Percentiles rank a stretch among this genome's conserved stretches.
Conservation (phyloP, 257 asterid species). For the Plantago ovata region DNA sequence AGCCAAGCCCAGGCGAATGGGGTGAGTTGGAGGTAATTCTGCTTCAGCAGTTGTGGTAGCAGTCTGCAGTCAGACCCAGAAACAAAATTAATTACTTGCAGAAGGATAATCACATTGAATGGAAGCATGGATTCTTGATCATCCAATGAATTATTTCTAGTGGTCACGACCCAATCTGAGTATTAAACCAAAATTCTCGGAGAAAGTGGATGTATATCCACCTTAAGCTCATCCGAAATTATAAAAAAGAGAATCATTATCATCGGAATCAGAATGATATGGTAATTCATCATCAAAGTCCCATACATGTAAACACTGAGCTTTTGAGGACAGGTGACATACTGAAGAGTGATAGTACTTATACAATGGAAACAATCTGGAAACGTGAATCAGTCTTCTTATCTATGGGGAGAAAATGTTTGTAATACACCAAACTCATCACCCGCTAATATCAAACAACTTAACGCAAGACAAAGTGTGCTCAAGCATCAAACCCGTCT, state of each 20-base stretch:
- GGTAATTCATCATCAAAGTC: not conserved
- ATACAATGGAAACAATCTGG: not conserved
- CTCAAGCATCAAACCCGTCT: not conserved
- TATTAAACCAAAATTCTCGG: not conserved
- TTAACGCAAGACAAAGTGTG: not conserved
- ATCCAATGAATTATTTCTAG: constrained; percentile 1
- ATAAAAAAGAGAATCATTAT: not conserved
- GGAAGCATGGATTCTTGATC: not conserved
- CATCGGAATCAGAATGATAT: not conserved
- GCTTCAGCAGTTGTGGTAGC: constrained; percentile 79
- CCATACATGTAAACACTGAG: constrained; percentile 1
- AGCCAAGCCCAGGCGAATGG: constrained; percentile 91
- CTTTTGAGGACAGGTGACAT: not conserved
- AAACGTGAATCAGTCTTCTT: constrained; percentile 10
- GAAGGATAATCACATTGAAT: constrained; percentile 16
- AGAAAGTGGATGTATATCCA: not conserved
- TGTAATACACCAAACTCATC: not conserved
- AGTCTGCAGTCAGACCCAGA: constrained; percentile 32
- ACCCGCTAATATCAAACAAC: not conserved
- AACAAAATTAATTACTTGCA: constrained; percentile 16
- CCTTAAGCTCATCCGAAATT: not conserved
- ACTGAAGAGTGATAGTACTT: not conserved
- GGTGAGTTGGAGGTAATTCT: constrained; percentile 84
- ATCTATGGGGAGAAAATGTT: not conserved
- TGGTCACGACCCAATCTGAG: constrained; percentile 1